Percentiles rank a stretch among this genome's conserved stretches.
phyloP scores from a whole-genome alignment of 305 asterid genomes.

The Ilex paraguariensis region DNA sequence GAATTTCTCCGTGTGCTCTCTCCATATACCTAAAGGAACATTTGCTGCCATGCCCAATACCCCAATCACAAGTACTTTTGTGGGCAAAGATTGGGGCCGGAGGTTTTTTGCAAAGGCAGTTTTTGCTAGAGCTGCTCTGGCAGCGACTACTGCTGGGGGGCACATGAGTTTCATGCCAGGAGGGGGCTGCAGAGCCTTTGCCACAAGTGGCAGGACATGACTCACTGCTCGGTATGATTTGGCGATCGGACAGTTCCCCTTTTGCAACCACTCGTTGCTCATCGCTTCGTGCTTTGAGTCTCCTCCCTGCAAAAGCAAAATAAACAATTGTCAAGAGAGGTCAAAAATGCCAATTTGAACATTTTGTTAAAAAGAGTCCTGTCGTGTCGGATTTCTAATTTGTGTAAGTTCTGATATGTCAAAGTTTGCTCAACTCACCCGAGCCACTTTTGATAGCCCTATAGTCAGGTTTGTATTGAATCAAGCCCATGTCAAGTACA shows the following conservation, averaged over 20 bases:
- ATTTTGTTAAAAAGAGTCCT: background rate
- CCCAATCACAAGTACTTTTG: constrained; percentile 3
- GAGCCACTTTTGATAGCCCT: too few relatives aligned
- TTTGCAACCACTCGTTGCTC: constrained; percentile 30
- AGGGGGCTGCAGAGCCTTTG: background rate
- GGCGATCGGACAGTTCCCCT: constrained; percentile 1
- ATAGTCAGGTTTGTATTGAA: too few relatives aligned
- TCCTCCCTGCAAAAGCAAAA: constrained; percentile 44
- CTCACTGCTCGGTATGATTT: constrained; percentile 2
- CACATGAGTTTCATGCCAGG: background rate
- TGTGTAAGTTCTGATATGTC: too few relatives aligned
- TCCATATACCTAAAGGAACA: constrained; percentile 5
- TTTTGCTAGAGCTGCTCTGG: constrained; percentile 2
- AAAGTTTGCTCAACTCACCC: too few relatives aligned
- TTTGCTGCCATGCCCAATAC: constrained; percentile 3
- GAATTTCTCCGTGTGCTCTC: constrained; percentile 5
- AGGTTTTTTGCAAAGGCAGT: constrained; percentile 9
- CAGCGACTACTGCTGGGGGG: background rate
- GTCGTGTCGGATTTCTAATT: too few relatives aligned
- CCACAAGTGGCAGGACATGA: background rate
- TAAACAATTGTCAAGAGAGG: background rate
- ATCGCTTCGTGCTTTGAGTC: constrained; percentile 61
- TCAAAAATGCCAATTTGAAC: background rate
- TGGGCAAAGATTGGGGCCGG: constrained; percentile 2
- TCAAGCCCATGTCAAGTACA: too few relatives aligned